Conservation (phyloP, 2,329 filamentous ascomycete genomes). For the Drechmeria coniospora region DNA sequence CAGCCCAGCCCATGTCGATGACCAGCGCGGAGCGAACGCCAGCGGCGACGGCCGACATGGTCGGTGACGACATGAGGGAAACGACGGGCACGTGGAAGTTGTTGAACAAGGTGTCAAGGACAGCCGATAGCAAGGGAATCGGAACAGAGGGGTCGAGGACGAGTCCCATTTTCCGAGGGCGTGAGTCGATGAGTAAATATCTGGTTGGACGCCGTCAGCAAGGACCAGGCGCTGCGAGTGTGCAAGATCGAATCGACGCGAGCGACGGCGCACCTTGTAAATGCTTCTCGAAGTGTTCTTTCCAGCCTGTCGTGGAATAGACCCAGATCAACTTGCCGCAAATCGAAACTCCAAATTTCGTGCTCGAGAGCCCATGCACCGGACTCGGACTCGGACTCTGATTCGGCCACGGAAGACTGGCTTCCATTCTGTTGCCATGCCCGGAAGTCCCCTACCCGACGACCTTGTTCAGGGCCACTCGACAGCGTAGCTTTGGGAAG, state of each 20-base stretch:
- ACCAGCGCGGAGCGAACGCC: constrained; percentile 77
- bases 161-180: constrained; percentile 58
- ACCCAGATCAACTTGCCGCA: constrained; percentile 58
- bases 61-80: constrained; percentile 63
- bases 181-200: constrained; percentile 55
- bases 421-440: constrained; percentile 50
- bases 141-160: constrained; percentile 66
- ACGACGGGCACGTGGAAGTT: constrained; percentile 68
- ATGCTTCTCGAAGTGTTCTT: constrained; percentile 62
- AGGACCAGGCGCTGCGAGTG: neutral
- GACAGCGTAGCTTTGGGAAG: constrained; percentile 54
- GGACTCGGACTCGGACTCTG: too few relatives aligned
- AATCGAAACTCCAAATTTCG: constrained; percentile 67
- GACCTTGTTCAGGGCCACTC: constrained; percentile 61
- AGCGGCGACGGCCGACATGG: constrained; percentile 60
- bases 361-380: constrained; percentile 46
- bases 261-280: constrained; percentile 46
- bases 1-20: constrained; percentile 83
- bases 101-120: constrained; percentile 65
- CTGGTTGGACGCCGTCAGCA: constrained; percentile 17
- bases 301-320: constrained; percentile 80
- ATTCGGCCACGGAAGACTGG: too few relatives aligned
- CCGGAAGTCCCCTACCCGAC: constrained; percentile 69
- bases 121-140: constrained; percentile 58
- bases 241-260: too few relatives aligned